Conservation (phyloP, 2,329 filamentous ascomycete genomes). For the Calonectria henricotiae region DNA sequence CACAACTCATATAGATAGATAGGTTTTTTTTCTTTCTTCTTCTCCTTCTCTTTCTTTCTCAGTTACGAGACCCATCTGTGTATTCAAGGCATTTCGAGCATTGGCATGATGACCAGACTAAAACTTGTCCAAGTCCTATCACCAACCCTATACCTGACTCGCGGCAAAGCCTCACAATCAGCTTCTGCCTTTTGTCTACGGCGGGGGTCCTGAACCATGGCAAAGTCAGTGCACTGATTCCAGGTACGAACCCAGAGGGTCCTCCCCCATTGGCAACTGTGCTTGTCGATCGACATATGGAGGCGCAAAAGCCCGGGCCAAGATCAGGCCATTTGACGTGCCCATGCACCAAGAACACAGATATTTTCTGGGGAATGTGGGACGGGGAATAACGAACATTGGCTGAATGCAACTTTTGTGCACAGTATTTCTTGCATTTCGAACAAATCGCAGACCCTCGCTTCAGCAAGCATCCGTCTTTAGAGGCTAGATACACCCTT, state of each 20-base stretch:
- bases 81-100: no score
- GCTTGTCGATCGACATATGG: slow-evolving; percentile 10
- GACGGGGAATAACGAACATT: not conserved
- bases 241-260: not conserved
- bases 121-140: no score
- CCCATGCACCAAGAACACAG: not conserved
- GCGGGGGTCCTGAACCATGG: not conserved
- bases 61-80: no score
- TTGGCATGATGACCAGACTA: no score
- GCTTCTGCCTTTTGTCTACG: not conserved
- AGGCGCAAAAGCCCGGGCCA: slow-evolving; percentile 16
- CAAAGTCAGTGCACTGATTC: slow-evolving; percentile 7
- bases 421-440: slow-evolving; percentile 18
- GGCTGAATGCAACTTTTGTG: slow-evolving; percentile 6
- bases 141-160: no score
- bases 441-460: slow-evolving; percentile 9
- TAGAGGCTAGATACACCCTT: slow-evolving; percentile 8
- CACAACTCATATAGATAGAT: no score
- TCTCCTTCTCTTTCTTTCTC: no score
- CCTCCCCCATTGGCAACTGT: slow-evolving; percentile 4
- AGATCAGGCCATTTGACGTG: not conserved
- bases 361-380: slow-evolving; percentile 1
- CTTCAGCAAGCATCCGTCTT: not conserved
- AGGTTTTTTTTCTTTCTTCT: not conserved
- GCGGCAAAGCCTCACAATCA: not conserved